These are phyloP conservation scores for Chlamydomonas urium DNA, from an alignment of 139 green algal species.

Conservation along the genomic window DNA sequence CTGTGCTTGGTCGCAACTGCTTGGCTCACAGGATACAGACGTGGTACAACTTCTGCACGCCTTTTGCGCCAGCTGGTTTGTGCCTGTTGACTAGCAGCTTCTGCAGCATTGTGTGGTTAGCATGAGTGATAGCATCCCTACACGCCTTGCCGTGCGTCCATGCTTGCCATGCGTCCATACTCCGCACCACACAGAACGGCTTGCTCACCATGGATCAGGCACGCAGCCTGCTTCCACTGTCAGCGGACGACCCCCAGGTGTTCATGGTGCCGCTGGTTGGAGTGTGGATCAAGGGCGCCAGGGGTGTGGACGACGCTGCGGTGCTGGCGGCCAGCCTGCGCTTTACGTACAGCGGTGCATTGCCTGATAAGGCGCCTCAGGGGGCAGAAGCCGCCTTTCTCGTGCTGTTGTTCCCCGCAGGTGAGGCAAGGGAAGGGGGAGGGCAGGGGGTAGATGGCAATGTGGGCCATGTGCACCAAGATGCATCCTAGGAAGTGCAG, in stretches of 20 bases:
- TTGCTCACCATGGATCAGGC: conserved; percentile 53
- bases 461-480: too few species aligned
- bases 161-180: too few species aligned
- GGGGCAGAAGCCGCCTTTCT: conserved; percentile 25
- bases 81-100: too few species aligned
- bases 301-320: conserved; percentile 22
- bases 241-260: conserved; percentile 42
- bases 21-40: neutral
- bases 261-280: conserved; percentile 49
- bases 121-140: neutral
- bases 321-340: conserved; percentile 30
- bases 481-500: too few species aligned
- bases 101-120: neutral
- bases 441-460: too few species aligned
- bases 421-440: too few species aligned
- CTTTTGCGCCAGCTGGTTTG: too few species aligned
- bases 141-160: neutral
- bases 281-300: conserved; percentile 43
- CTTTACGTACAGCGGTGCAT: conserved; percentile 28
- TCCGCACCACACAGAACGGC: conserved; percentile 31
- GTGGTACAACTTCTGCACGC: too few species aligned
- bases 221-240: conserved; percentile 43
- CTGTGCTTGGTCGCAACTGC: neutral
- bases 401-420: conserved; percentile 38
- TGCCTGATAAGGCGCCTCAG: conserved; percentile 33